Evolutionary conservation across 768 basidiomycete genomes (phyloP).

Genomic region (Cytidiella melzeri): DNA sequence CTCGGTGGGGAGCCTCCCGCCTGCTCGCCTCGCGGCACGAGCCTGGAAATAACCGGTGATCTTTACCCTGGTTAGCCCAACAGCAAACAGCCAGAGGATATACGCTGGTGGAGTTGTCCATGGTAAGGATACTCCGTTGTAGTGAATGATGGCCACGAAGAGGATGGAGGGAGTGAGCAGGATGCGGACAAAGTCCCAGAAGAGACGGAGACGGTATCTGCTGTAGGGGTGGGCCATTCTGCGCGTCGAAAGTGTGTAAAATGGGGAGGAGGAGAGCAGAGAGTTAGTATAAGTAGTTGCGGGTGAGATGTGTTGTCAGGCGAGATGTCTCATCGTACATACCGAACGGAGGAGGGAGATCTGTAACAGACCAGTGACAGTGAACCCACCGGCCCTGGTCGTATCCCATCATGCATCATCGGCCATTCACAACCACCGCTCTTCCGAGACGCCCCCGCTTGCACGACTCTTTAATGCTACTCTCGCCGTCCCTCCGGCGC

Average conservation of each 20-base stretch:
- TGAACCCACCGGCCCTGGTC: too few relatives aligned
- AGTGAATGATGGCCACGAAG: conserved; percentile 27
- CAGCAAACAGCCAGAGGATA: conserved; percentile 35
- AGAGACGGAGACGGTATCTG: conserved; percentile 43
- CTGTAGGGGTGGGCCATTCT: conserved; percentile 15
- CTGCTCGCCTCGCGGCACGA: conserved; percentile 40
- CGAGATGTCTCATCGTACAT: too few relatives aligned
- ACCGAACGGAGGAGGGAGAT: too few relatives aligned
- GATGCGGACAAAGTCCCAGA: conserved; percentile 38
- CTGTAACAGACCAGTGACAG: too few relatives aligned
- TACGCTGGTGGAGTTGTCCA: conserved; percentile 32
- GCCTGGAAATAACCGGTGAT: conserved; percentile 32
- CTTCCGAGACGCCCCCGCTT: too few relatives aligned
- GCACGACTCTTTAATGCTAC: too few relatives aligned
- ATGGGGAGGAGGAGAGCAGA: neutral
- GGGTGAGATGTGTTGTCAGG: too few relatives aligned
- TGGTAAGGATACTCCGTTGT: conserved; percentile 23
- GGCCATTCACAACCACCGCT: too few relatives aligned
- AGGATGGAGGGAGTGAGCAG: conserved; percentile 36
- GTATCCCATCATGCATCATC: too few relatives aligned
- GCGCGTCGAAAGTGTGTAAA: neutral
- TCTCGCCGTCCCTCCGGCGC: too few relatives aligned
- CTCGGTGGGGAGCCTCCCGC: conserved; percentile 47
- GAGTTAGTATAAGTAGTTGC: too few relatives aligned
- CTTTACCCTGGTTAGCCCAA: conserved; percentile 31